These are phyloP conservation scores for Vitis cinerea DNA, from an alignment of 164 flowering plant genomes.

Conservation along the genomic window DNA sequence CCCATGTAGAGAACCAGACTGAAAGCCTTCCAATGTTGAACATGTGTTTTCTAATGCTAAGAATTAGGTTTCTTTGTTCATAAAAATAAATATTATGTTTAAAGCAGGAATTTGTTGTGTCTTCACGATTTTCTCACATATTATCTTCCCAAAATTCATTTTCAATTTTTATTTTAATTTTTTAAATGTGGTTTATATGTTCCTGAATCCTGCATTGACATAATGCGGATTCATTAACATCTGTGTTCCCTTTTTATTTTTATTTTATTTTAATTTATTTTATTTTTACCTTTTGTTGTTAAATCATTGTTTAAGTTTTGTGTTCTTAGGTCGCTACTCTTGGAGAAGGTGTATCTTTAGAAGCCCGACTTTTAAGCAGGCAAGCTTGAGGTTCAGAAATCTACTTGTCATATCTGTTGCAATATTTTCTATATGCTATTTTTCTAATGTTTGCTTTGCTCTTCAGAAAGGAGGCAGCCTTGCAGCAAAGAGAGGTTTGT, in stretches of 20 bases:
- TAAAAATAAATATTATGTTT: background rate
- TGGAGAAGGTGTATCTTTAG: slow-evolving; percentile 87
- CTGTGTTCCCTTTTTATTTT: background rate
- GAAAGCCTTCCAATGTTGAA: background rate
- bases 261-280: background rate
- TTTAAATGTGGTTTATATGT: background rate
- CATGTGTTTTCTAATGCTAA: background rate
- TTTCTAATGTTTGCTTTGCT: slow-evolving; percentile 10
- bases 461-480: slow-evolving; percentile 83
- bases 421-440: slow-evolving; percentile 3
- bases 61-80: background rate
- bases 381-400: slow-evolving; percentile 22
- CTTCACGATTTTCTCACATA: background rate
- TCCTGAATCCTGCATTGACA: background rate
- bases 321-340: slow-evolving; percentile 62
- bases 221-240: too few species aligned
- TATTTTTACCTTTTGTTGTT: background rate
- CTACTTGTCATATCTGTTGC: background rate
- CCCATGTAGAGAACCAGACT: background rate
- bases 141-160: background rate
- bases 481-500: slow-evolving; percentile 85
- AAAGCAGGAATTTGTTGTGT: background rate
- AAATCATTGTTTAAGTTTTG: background rate
- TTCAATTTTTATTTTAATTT: background rate
- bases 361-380: slow-evolving; percentile 86